These are phyloP conservation scores for Candida sojae DNA, from an alignment of 1,139 yeast genomes.

Conservation along the genomic window DNA sequence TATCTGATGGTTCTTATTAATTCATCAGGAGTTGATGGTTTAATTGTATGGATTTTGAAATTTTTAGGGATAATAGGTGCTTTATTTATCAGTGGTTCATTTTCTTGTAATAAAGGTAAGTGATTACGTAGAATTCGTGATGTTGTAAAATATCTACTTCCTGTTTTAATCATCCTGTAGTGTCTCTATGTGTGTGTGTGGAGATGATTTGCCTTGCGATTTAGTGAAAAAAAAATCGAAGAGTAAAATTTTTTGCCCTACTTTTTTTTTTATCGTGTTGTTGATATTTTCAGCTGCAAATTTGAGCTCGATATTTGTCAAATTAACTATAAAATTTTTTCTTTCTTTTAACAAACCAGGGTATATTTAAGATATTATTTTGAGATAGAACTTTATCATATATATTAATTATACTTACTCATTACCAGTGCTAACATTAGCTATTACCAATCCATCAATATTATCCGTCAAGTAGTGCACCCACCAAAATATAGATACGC, in stretches of 20 bases:
- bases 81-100: not conserved
- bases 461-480: not conserved
- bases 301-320: not conserved
- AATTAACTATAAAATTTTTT: too few relatives aligned
- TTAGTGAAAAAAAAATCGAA: not conserved
- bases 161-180: not conserved
- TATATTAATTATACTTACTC: not conserved
- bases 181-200: not conserved
- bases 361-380: too few relatives aligned
- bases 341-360: too few relatives aligned
- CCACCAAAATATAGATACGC: not conserved
- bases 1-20: not conserved
- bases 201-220: not conserved
- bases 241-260: too few relatives aligned
- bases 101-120: not conserved
- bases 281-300: conserved; percentile 1
- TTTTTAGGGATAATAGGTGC: not conserved
- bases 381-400: too few relatives aligned
- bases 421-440: too few relatives aligned
- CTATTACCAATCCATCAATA: too few relatives aligned
- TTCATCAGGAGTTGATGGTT: not conserved
- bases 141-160: not conserved
- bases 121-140: conserved; percentile 1
- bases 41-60: conserved; percentile 1
- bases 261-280: not conserved